Evolutionary conservation across 768 basidiomycete species (phyloP).

Genomic region (Hypholoma fasciculare): DNA sequence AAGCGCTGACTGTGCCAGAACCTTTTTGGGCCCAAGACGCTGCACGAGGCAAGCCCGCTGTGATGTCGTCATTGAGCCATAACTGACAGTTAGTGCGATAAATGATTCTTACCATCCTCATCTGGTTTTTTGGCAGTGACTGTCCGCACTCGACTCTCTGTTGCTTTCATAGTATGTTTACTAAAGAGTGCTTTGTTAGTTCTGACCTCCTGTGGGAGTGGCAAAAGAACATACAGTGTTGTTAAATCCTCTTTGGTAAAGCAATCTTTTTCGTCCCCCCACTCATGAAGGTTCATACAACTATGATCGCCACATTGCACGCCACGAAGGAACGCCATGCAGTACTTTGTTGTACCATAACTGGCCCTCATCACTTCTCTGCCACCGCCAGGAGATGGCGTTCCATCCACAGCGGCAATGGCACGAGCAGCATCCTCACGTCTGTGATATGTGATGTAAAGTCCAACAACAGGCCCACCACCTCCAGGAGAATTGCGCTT

Average conservation of each 20-base stretch:
- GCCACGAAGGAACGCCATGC: constrained; percentile 91
- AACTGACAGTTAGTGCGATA: constrained; percentile 7
- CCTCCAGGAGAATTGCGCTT: constrained; percentile 82
- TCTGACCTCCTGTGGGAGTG: constrained; percentile 6
- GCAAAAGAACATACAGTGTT: constrained; percentile 59
- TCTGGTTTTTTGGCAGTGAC: constrained; percentile 58
- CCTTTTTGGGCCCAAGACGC: constrained; percentile 64
- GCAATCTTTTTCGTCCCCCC: constrained; percentile 98
- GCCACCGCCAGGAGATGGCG: constrained; percentile 85
- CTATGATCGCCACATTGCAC: constrained; percentile 81
- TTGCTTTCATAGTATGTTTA: constrained; percentile 92
- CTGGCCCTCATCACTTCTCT: constrained; percentile 91
- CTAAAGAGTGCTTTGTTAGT: constrained; percentile 35
- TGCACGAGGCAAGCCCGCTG: constrained; percentile 62
- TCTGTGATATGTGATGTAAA: constrained; percentile 95
- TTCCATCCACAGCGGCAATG: constrained; percentile 91
- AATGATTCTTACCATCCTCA: constrained; percentile 47
- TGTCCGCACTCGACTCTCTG: constrained; percentile 64
- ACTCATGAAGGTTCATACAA: constrained; percentile 96
- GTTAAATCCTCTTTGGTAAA: constrained; percentile 96
- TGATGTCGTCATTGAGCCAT: constrained; percentile 8
- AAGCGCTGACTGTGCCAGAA: constrained; percentile 8
- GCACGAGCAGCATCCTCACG: constrained; percentile 94
- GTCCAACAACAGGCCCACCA: constrained; percentile 76
- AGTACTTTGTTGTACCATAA: constrained; percentile 97